Conservation (phyloP, 1,139 yeast genomes). For the Magnusiomyces tetraspermus region DNA sequence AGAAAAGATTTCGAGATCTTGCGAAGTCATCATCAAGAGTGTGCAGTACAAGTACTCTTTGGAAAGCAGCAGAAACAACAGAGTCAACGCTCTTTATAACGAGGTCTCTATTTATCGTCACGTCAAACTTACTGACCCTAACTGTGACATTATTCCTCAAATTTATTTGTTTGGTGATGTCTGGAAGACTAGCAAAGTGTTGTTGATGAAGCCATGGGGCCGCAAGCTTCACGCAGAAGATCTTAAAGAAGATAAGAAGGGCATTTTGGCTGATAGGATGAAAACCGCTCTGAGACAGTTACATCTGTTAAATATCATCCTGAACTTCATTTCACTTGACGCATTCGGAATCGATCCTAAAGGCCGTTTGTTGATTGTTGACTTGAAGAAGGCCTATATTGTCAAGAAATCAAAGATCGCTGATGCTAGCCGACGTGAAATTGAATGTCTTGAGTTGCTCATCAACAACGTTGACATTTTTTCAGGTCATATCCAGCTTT, state of each 20-base stretch:
- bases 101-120: conserved; percentile 5
- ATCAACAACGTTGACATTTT: background rate
- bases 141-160: conserved; percentile 6
- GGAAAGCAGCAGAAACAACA: conserved; percentile 1
- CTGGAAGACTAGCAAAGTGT: conserved; percentile 14
- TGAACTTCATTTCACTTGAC: conserved; percentile 7
- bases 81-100: conserved; percentile 1
- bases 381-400: conserved; percentile 5
- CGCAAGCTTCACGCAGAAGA: conserved; percentile 8
- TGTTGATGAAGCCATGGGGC: conserved; percentile 14
- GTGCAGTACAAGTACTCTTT: conserved; percentile 11
- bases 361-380: conserved; percentile 12
- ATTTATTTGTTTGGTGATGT: conserved; percentile 11
- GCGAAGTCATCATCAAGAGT: conserved; percentile 9
- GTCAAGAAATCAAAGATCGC: background rate
- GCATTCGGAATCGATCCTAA: conserved; percentile 17
- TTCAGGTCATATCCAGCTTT: background rate
- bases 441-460: background rate
- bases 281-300: conserved; percentile 1
- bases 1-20: background rate
- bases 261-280: background rate
- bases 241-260: background rate
- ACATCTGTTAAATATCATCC: background rate
- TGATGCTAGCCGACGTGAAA: background rate
- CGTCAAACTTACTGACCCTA: background rate